A percentile compares a stretch with the other conserved stretches of the same genome.
phyloP scores from a whole-genome alignment of 768 basidiomycete species.

The Tubosaeta sp. region DNA sequence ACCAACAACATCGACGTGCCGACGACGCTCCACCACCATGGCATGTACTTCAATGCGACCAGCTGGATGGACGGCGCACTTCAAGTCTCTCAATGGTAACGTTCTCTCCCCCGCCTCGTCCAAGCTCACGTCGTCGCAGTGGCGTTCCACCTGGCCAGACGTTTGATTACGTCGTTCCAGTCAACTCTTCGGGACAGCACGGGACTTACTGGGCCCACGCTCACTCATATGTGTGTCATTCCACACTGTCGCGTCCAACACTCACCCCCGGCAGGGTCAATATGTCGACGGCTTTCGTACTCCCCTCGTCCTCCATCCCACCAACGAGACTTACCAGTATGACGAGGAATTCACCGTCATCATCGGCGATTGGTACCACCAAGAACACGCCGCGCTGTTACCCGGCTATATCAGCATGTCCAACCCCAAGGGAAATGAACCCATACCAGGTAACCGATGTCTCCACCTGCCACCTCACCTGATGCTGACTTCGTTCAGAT shows the following conservation, averaged over 20 bases:
- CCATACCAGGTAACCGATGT: constrained; percentile 61
- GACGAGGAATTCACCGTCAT: constrained; percentile 89
- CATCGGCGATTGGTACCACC: constrained; percentile 91
- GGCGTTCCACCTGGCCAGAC: constrained; percentile 72
- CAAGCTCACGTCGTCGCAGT: constrained; percentile 33
- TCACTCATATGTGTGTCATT: constrained; percentile 43
- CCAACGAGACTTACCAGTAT: constrained; percentile 63
- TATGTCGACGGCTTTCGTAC: constrained; percentile 93
- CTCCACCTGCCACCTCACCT: not conserved
- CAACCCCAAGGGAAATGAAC: constrained; percentile 85
- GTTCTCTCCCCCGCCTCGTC: not conserved
- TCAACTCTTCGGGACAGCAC: constrained; percentile 63
- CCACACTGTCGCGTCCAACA: no score
- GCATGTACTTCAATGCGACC: constrained; percentile 88
- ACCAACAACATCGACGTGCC: constrained; percentile 64
- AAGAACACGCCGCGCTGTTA: constrained; percentile 60
- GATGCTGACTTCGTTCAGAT: constrained; percentile 39
- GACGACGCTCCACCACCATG: constrained; percentile 84
- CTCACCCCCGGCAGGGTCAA: constrained; percentile 53
- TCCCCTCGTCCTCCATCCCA: constrained; percentile 73
- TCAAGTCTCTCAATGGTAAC: constrained; percentile 79
- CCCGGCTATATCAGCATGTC: constrained; percentile 62
- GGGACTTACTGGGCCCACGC: constrained; percentile 84
- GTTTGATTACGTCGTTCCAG: constrained; percentile 72
- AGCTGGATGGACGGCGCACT: constrained; percentile 89